phyloP scores from a whole-genome alignment of 306 rosid genomes.

The Psophocarpus tetragonolobus region DNA sequence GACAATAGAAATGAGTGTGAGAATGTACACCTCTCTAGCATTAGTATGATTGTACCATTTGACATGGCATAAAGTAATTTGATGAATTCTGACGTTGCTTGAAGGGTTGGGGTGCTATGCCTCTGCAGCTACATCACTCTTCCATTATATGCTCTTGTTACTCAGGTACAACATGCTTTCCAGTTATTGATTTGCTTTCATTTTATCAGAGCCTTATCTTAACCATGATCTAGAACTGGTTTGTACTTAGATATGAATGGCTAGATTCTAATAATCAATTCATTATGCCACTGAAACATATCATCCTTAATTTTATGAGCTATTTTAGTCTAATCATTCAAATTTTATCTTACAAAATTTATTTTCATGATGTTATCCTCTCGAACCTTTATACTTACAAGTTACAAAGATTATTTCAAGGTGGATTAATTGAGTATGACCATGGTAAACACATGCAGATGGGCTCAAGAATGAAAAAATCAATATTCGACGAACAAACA shows the following conservation, averaged over 20 bases:
- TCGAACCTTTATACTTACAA: not conserved
- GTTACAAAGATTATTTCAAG: not conserved
- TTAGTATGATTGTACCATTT: not conserved
- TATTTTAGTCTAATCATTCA: not conserved
- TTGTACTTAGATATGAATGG: not conserved
- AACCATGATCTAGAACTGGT: not conserved
- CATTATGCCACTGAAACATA: not conserved
- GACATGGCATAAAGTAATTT: not conserved
- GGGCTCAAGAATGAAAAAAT: slow-evolving; percentile 86
- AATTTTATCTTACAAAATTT: not conserved
- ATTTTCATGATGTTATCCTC: slow-evolving; percentile 1
- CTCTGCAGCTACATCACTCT: slow-evolving; percentile 94
- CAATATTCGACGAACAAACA: slow-evolving; percentile 91
- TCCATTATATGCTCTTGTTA: slow-evolving; percentile 90
- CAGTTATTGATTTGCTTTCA: not conserved
- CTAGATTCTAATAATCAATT: not conserved
- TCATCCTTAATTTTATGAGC: not conserved
- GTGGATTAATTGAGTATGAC: not conserved
- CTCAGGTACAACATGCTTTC: slow-evolving; percentile 73
- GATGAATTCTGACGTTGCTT: slow-evolving; percentile 25
- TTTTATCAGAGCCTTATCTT: not conserved
- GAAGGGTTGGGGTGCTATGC: slow-evolving; percentile 61
- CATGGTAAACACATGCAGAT: slow-evolving; percentile 56
- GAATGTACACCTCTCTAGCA: not conserved
- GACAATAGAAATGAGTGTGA: not conserved